Conservation (phyloP, 2,329 filamentous ascomycete species). For the Paraphaeosphaeria minitans region DNA sequence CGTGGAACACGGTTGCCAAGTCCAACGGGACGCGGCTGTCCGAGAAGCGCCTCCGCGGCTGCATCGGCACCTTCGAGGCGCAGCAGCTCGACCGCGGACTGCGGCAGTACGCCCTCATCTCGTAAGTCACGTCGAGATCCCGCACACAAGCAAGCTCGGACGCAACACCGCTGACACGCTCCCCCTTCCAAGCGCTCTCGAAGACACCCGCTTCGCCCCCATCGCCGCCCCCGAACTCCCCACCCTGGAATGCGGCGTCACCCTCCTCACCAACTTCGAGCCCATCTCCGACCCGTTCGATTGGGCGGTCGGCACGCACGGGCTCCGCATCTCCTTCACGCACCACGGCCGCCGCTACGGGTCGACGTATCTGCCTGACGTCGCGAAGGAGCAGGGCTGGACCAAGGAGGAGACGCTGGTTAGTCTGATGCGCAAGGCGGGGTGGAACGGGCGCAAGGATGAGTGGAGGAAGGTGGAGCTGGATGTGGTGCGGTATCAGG, state of each 20-base stretch:
- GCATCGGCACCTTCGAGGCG: conserved; percentile 91
- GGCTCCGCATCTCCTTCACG: conserved; percentile 84
- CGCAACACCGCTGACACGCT: neutral
- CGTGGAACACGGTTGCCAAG: conserved; percentile 79
- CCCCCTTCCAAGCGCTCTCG: conserved; percentile 59
- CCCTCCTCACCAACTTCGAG: conserved; percentile 86
- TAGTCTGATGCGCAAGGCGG: conserved; percentile 92
- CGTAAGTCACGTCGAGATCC: conserved; percentile 53
- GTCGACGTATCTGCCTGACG: conserved; percentile 89
- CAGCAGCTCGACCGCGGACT: conserved; percentile 76
- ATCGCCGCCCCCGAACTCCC: conserved; percentile 53
- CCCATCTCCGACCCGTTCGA: conserved; percentile 73
- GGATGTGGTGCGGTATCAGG: conserved; percentile 83
- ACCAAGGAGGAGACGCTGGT: conserved; percentile 88
- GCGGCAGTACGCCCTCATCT: conserved; percentile 79
- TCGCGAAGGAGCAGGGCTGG: conserved; percentile 92
- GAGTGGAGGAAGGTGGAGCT: conserved; percentile 81
- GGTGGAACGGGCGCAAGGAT: conserved; percentile 72
- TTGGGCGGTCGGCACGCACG: conserved; percentile 87
- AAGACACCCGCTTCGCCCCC: conserved; percentile 66
- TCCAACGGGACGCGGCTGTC: conserved; percentile 37
- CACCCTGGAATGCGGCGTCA: conserved; percentile 60
- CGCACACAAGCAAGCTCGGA: neutral
- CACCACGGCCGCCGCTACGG: conserved; percentile 75
- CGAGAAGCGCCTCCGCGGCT: conserved; percentile 78